phyloP scores from a whole-genome alignment of 768 basidiomycete genomes.

The Tylopilus cervinicoccineus region DNA sequence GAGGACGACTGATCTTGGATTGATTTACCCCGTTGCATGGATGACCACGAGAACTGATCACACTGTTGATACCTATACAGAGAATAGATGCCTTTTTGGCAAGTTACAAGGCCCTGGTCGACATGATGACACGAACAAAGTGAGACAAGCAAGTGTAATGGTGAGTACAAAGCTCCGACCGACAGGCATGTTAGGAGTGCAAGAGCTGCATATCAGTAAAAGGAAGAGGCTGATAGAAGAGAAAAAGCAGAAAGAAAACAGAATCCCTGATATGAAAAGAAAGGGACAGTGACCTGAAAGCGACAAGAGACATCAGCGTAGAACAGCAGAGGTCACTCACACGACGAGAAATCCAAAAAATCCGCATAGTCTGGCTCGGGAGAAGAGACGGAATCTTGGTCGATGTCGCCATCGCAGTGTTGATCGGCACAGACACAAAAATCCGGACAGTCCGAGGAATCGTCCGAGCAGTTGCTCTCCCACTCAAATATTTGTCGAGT shows the following conservation, averaged over 20 bases:
- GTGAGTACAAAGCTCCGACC: conserved; percentile 14
- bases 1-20: not conserved
- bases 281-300: not conserved
- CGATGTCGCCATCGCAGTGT: not conserved
- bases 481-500: not conserved
- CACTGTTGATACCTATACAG: conserved; percentile 2
- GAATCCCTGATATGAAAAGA: not conserved
- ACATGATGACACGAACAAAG: not conserved
- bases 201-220: not conserved
- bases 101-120: conserved; percentile 12
- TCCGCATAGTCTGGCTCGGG: not conserved
- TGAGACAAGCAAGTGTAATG: not conserved
- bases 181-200: not conserved
- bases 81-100: conserved; percentile 1
- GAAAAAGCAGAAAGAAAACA: not conserved
- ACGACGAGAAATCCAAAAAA: not conserved
- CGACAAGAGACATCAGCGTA: not conserved
- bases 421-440: not conserved
- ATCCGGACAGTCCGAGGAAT: not conserved
- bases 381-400: not conserved
- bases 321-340: conserved; percentile 4
- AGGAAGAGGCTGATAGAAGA: not conserved
- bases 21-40: not conserved
- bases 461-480: not conserved
- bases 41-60: not conserved